A percentile compares a stretch with the other conserved stretches of the same genome.
phyloP scores from a whole-genome alignment of 306 rosid species.

The Ammopiptanthus mongolicus region DNA sequence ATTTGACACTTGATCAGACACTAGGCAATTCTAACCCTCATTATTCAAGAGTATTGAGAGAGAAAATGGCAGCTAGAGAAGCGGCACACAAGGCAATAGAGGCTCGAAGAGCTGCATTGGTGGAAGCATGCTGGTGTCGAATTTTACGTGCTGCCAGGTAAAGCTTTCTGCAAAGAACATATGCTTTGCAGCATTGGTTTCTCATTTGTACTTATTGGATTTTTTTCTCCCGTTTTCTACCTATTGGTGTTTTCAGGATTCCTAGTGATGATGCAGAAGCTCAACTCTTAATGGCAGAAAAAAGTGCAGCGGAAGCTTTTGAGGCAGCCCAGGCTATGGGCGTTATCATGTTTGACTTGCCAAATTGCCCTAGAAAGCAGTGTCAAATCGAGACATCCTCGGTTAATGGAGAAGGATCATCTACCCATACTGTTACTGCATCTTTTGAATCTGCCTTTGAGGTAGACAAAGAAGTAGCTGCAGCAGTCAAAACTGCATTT shows the following conservation, averaged over 20 bases:
- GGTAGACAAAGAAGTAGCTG: constrained; percentile 86
- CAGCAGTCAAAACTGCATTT: constrained; percentile 81
- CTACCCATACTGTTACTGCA: constrained; percentile 70
- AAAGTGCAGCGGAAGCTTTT: constrained; percentile 69
- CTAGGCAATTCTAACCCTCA: constrained; percentile 91
- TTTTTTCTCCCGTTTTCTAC: neutral
- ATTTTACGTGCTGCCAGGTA: constrained; percentile 84
- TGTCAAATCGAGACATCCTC: constrained; percentile 60
- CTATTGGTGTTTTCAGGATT: constrained; percentile 47
- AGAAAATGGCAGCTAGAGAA: constrained; percentile 91
- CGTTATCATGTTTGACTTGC: constrained; percentile 79
- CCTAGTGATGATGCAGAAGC: constrained; percentile 75
- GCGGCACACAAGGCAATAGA: constrained; percentile 78
- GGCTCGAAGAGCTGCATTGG: constrained; percentile 82
- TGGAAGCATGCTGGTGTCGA: constrained; percentile 98
- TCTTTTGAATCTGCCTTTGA: constrained; percentile 94
- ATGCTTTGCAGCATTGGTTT: constrained; percentile 4
- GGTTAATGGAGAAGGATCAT: constrained; percentile 47
- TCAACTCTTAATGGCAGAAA: constrained; percentile 52
- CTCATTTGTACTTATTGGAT: neutral
- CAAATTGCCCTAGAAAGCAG: constrained; percentile 65
- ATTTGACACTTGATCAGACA: constrained; percentile 85
- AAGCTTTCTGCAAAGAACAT: neutral
- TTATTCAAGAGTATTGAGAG: constrained; percentile 73
- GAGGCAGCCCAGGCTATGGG: constrained; percentile 80